Evolutionary conservation across 371 early-diverging fungal genomes (phyloP), one percentile per base, ranked within the genome.

Genomic region (Mucor indicus): DNA sequence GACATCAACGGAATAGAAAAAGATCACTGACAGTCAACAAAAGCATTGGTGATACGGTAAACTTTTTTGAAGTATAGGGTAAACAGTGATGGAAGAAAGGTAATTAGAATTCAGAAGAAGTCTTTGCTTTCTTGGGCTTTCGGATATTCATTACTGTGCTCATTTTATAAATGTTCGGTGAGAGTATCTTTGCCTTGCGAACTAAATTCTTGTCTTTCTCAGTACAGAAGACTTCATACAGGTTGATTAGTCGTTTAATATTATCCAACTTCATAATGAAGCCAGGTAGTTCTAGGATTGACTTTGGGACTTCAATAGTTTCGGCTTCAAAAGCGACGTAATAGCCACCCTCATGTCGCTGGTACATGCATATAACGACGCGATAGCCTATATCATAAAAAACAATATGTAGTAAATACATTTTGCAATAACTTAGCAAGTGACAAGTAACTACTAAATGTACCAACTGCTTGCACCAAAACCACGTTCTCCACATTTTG

Each of bases 151-250:
- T 44, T 7, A 44, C 38, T 37, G 44, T 51, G 44, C 22, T 39
- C 39, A 52, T 39, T 52, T 52, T 33, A 44, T 43, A 31, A 52
- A 38, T 52, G 44, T 52, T 52, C 44, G 45, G 38, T 52, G 39
- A 52, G 38, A 32, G 39, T 32, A 44, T 38, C 44, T 52, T 44
- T 9, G n/a, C 44, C 46, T 45, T 44, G 46, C 20, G 4, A 48
- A 48, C 8, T 22, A 0, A n/a, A 39, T 29, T 27, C 39, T 22
- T 31, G 44, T 15, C 21, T 22, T 44, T 44, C 44, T 44, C n/a
- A 2, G 35, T 31, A 21, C 22, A 48, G 12, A 40, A 25, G 41
- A 40, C 23, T 3, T 24, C 41, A 40, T 40, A 40, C 4, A 41
- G 1, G 24, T 38, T 48, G 38, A n/a, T 12, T 16, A 42, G 43